Base-by-base conservation (phyloP, 1,139 yeast genomes). In the Lodderomyces orthopsilosis region DNA sequence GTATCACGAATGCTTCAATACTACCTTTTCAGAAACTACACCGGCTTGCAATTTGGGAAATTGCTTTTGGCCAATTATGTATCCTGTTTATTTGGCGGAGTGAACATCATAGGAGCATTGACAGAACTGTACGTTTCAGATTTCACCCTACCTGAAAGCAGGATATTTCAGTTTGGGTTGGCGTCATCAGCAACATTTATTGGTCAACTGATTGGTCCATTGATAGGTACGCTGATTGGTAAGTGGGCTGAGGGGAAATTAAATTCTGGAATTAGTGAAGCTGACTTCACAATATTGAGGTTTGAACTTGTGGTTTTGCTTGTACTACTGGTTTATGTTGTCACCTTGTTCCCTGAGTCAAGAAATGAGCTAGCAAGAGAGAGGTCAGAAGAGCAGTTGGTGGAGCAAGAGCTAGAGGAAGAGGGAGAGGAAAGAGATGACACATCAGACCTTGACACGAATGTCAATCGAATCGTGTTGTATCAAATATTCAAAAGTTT, bases 201-300 rank as follows among this genome's bases (percentile, higher is more conserved):
- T 3, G 91, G 90, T 0, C 55, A 80, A 48, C 81, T 85, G 0
- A 12, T 75, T 14, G 93, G 91, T 1, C 93, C 94, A 0, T 46
- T 80, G 22, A 41, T 72, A 2, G 84, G 85, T 0, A 77, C 81
- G 40, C 46, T 68, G 17, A 42, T 48, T 49, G 15, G 26, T 10
- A 14, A 19, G 3, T 21, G 22, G 21, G 22, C 27, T 12, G 26
- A n/a, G 7, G 30, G 30, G 18, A 19, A 28, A 13, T 13, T 21
- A 15, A n/a, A 8, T 2, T 26, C 3, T 3, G 24, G 10, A 15
- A 28, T 18, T 14, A 48, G 44, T 24, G 73, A 68, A 41, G 34
- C 19, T 30, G 34, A 30, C 34, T 64, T 57, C 40, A 50, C 58
- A n/a, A 66, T 74, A 2, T 52, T 69, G 34, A 57, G 57, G 35